Evolutionary conservation across 2,329 filamentous ascomycete species (phyloP), one percentile per base, ranked within the genome.

Genomic region (Trichoderma sp.): DNA sequence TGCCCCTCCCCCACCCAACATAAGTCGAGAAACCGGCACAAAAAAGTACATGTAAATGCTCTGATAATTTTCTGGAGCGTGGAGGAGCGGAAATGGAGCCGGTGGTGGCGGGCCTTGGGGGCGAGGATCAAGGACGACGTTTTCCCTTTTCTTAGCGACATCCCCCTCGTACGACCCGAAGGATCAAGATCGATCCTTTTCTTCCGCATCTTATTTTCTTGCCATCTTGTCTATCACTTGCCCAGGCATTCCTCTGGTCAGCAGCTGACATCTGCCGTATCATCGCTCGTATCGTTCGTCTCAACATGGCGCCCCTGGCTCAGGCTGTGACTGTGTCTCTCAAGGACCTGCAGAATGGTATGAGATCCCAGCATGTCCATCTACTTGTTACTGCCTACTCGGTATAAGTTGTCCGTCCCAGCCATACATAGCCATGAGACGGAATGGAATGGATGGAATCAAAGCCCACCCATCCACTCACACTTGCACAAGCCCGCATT

Each of bases 301-400:
- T 60, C 53, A 32, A 32, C n/a, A 68, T 68, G 86, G 80, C 83
- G 18, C 80, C 83, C 62, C 79, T 84, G 73, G 87, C 87, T 8
- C 83, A 89, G 72, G 86, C 88, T 28, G 86, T 90, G 15, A 88
- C 88, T 0, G 88, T 91, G 21, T 90, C 88, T 56, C 82, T 91
- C n/a, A 79, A 86, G 32, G 88, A 91, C 74, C 84, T 91, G 51
- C 84, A 87, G 76, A 85, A 83, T 75, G 88, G 89, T 90, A 83
- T 76, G 82, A 64, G 34, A 24, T 7, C 43, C 8, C 15, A 6
- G 7, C 51, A 32, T 28, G 30, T 28, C 30, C 47, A 57, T 57
- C 63, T 66, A 56, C 63, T 56, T 66, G 30, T 18, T 28, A 66
- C 24, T 66, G 32, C 63, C 63, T 57, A 36, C 63, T 57, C 51